phyloP scores from a whole-genome alignment of 2,329 filamentous ascomycete species.

The Cladosporium sp. region DNA sequence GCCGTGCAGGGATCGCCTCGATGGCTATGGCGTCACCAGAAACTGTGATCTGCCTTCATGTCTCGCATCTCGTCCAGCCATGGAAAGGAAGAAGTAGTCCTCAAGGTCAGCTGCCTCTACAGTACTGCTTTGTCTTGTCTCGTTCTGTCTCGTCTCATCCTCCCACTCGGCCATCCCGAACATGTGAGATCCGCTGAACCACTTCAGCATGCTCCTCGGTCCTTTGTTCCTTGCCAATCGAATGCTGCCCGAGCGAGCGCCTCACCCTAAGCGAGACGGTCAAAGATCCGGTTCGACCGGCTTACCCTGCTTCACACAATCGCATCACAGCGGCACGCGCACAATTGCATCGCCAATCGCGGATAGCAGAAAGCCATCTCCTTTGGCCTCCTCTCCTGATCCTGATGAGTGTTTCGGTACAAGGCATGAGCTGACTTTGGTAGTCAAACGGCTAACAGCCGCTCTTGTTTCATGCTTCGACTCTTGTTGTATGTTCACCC shows the following conservation, averaged over 20 bases:
- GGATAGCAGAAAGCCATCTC: background rate
- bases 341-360: background rate
- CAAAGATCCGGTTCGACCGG: background rate
- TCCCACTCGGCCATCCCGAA: background rate
- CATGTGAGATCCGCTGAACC: background rate
- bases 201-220: background rate
- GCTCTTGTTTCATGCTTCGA: background rate
- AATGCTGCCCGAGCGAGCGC: background rate
- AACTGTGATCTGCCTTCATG: constrained; percentile 3
- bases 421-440: background rate
- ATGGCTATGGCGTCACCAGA: background rate
- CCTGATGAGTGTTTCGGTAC: background rate
- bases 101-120: background rate
- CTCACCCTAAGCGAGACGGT: background rate
- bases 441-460: background rate
- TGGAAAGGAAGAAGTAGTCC: background rate
- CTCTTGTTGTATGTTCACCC: background rate
- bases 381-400: background rate
- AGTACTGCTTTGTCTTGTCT: background rate
- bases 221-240: background rate
- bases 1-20: background rate
- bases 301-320: background rate
- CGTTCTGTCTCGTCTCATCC: background rate
- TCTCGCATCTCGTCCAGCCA: background rate
- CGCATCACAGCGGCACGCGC: background rate